These are phyloP conservation scores for Pleurotus pulmonarius DNA, from an alignment of 768 basidiomycete genomes.

Conservation along the genomic window DNA sequence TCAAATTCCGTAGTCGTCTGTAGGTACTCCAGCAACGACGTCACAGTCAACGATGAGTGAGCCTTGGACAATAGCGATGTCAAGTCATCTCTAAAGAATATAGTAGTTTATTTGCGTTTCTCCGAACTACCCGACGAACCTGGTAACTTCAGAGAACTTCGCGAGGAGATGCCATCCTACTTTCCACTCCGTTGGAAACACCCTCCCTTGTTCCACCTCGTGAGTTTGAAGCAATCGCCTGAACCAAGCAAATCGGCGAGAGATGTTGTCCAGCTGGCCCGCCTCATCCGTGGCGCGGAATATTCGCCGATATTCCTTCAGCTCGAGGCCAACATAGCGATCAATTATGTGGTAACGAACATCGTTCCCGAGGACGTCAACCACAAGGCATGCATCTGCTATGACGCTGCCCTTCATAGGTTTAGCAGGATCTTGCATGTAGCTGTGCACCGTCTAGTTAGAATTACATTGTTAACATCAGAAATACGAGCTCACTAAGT, in stretches of 20 bases:
- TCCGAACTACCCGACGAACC: constrained; percentile 40
- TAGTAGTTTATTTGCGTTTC: background rate
- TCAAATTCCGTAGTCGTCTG: constrained; percentile 91
- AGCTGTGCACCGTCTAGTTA: constrained; percentile 40
- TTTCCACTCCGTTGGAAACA: constrained; percentile 86
- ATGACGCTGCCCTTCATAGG: constrained; percentile 63
- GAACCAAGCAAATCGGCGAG: constrained; percentile 95
- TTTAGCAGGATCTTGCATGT: constrained; percentile 72
- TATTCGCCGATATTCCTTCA: constrained; percentile 95
- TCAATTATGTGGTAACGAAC: constrained; percentile 80
- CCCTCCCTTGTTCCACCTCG: constrained; percentile 79
- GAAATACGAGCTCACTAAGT: constrained; percentile 63
- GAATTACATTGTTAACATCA: background rate
- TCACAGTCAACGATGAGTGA: constrained; percentile 68
- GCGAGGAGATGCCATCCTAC: constrained; percentile 78
- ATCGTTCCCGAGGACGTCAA: constrained; percentile 86
- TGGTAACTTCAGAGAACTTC: constrained; percentile 88
- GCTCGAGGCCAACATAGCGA: constrained; percentile 83
- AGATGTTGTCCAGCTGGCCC: constrained; percentile 92
- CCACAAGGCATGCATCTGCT: constrained; percentile 80
- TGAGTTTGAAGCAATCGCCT: constrained; percentile 78
- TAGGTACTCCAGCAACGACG: constrained; percentile 78
- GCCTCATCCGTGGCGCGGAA: constrained; percentile 93
- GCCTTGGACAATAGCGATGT: constrained; percentile 77
- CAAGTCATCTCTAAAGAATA: constrained; percentile 71